A percentile compares a stretch with the other conserved stretches of the same genome.
Conservation (phyloP, 495 filamentous ascomycete species). For the Aspergillus olivimuriae region DNA sequence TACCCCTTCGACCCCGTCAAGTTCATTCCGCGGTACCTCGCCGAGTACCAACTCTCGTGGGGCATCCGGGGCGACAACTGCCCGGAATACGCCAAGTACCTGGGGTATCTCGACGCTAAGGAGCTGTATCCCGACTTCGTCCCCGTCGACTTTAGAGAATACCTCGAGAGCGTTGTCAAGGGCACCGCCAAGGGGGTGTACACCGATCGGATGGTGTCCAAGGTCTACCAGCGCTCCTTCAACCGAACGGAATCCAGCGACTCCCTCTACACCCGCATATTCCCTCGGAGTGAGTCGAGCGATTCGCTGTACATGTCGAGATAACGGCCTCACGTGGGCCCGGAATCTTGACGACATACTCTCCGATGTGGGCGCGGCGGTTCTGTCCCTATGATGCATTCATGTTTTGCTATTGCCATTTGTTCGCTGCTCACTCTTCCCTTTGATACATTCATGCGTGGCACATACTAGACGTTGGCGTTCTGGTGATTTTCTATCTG, state of each 20-base stretch:
- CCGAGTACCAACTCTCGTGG: conserved; percentile 48
- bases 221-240: conserved; percentile 39
- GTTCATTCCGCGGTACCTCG: conserved; percentile 34
- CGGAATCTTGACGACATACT: not conserved
- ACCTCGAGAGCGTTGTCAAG: conserved; percentile 32
- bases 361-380: not conserved
- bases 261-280: conserved; percentile 36
- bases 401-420: no score
- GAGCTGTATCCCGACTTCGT: conserved; percentile 51
- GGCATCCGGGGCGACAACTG: conserved; percentile 51
- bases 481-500: no score
- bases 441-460: no score
- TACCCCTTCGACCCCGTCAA: conserved; percentile 43
- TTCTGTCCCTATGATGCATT: no score
- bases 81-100: conserved; percentile 49
- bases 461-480: no score
- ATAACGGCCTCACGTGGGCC: conserved; percentile 14
- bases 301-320: conserved; percentile 36
- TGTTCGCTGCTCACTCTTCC: no score
- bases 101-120: conserved; percentile 50
- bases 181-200: conserved; percentile 42
- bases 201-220: conserved; percentile 37
- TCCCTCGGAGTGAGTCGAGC: conserved; percentile 39
- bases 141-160: conserved; percentile 36
- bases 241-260: conserved; percentile 40